Evolutionary conservation across 352 stramenopile species (phyloP).

Genomic region (Globisporangium spiculum): DNA sequence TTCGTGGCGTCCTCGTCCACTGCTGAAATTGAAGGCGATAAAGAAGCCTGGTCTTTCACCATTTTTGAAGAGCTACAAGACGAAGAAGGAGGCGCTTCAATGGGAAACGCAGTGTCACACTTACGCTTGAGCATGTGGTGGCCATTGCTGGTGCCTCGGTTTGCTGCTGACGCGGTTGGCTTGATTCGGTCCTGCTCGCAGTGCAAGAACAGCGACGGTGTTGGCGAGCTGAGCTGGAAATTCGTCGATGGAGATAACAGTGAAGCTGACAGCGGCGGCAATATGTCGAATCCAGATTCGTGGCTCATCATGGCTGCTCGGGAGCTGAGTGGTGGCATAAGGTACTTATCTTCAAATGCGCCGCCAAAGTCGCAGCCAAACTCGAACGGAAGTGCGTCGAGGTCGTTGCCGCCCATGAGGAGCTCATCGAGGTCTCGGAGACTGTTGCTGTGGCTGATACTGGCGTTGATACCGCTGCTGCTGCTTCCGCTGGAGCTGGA

Average conservation of each 20-base stretch:
- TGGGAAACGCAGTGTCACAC: conserved; percentile 1
- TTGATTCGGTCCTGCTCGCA: conserved; percentile 7
- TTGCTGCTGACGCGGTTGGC: neutral
- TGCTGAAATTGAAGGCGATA: neutral
- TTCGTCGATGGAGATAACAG: conserved; percentile 10
- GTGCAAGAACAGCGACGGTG: conserved; percentile 8
- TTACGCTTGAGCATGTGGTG: conserved; percentile 7
- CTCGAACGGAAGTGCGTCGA: conserved; percentile 38
- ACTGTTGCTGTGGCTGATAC: conserved; percentile 6
- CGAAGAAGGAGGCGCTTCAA: neutral
- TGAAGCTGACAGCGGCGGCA: conserved; percentile 14
- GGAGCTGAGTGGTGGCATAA: conserved; percentile 14
- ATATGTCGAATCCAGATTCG: conserved; percentile 13
- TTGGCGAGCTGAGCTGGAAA: conserved; percentile 4
- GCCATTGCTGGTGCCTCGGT: neutral
- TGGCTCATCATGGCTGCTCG: neutral
- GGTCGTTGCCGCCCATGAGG: conserved; percentile 26
- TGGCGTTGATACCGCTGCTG: neutral
- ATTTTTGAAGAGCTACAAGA: neutral
- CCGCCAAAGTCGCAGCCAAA: conserved; percentile 41
- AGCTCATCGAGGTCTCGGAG: conserved; percentile 38
- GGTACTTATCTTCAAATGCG: conserved; percentile 33
- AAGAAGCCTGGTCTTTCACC: neutral
- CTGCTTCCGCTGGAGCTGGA: neutral
- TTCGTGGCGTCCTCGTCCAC: neutral